Base-by-base conservation (phyloP, 2,329 filamentous ascomycete genomes). In the Penicillium digitatum region DNA sequence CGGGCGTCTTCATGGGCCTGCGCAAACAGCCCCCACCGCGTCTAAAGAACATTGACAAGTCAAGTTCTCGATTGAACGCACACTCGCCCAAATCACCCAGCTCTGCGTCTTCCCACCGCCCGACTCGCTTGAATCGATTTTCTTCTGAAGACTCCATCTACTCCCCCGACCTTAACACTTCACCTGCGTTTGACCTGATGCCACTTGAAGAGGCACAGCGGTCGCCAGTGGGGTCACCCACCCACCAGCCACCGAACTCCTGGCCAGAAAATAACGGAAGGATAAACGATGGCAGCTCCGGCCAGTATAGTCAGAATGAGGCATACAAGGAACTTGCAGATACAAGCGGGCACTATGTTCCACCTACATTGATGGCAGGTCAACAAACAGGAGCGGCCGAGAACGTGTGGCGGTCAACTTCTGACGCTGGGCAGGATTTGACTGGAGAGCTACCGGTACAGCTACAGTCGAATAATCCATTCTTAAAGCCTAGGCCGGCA, bases 381-480 rank as follows among this genome's bases (percentile, higher is more conserved):
- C 63, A 59, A 45, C 63, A 66, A 10, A 48, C 55, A 45, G 62
- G 57, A 48, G 55, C 57, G 27, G 58, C 58, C 2, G 63, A 66
- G 20, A 61, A 66, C 46, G 63, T 63, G 31, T 60, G 54, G 60
- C 62, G 63, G 20, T 48, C 55, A 42, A 53, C 54, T 14, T 35
- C 58, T 27, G 49, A 43, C 4, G 35, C 49, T 16, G 49, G 37
- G 16, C 58, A 65, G 29, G 31, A 49, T 12, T 51, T 58, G 16
- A 57, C 60, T 22, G 63, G 65, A 52, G 66, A 68, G 46, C 56
- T 67, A 26, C 64, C 69, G 0, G 58, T 66, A 31, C 69, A 67
- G 43, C 61, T 75, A 24, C 70, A 66, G 49, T 74, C 72, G 16
- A 75, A 75, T 46, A 75, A 75, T 37, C 73, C 73, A 6, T 75